A percentile compares a stretch with the other conserved stretches of the same genome.
These are phyloP conservation scores for Spiraea crenata DNA, from an alignment of 331 rosid genomes.

Conservation along the genomic window DNA sequence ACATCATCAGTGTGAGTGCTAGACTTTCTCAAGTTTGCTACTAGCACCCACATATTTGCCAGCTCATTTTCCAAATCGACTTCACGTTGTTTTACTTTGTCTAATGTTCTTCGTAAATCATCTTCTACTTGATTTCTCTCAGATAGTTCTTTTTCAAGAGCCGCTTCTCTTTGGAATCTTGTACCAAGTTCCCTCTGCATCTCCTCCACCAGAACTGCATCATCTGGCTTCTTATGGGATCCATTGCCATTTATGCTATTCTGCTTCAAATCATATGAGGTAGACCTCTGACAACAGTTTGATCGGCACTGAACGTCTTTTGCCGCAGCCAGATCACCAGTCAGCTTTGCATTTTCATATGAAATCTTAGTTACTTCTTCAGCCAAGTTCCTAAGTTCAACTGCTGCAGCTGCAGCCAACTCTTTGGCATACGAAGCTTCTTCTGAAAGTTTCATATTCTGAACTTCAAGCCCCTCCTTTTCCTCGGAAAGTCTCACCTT, in stretches of 20 bases:
- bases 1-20: constrained; percentile 40
- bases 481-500: constrained; percentile 65
- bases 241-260: constrained; percentile 35
- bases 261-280: constrained; percentile 38
- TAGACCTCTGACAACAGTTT: constrained; percentile 39
- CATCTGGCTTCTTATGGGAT: constrained; percentile 33
- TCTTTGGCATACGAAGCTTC: constrained; percentile 93
- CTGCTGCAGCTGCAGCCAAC: constrained; percentile 86
- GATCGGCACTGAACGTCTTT: constrained; percentile 48
- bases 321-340: constrained; percentile 54
- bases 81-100: constrained; percentile 59
- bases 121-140: constrained; percentile 59
- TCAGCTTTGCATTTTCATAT: constrained; percentile 72
- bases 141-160: constrained; percentile 49
- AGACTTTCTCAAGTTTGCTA: constrained; percentile 53
- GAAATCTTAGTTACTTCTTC: constrained; percentile 87
- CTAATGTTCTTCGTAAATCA: constrained; percentile 53
- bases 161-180: constrained; percentile 65
- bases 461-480: constrained; percentile 74
- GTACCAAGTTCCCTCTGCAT: constrained; percentile 63
- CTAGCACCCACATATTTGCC: constrained; percentile 55
- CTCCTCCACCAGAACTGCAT: constrained; percentile 47
- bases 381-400: constrained; percentile 77
- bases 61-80: constrained; percentile 74
- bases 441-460: constrained; percentile 65